Evolutionary conservation across 805 yeast genomes (phyloP), one percentile per base, ranked within the genome.

Genomic region (Teunomyces atbi): DNA sequence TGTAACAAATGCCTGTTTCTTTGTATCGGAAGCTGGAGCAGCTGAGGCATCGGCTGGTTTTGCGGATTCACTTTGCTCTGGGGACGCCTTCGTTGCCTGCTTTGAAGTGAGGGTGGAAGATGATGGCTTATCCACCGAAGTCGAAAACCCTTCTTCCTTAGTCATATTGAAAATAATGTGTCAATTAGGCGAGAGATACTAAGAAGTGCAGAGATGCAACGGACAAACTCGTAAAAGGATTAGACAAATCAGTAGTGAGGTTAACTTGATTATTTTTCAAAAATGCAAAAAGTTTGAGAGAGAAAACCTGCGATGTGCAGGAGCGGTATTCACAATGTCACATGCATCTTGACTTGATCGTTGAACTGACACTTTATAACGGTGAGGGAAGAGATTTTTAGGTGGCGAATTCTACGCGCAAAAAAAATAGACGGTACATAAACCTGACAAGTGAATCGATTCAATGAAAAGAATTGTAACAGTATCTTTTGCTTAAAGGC

Each of bases 1-100:
- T 20, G 90, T 88, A 40, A 90, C 63, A 59, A 94, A 90, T 36
- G 91, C 86, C 68, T 84, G 91, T 55, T 83, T 84, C 69, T 88
- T 88, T 69, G 79, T 79, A 53, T 82, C 86, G 34, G 59, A 63
- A 51, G 80, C 84, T 51, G 69, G 70, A 32, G 46, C 20, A 21
- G 33, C 19, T 3, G 42, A 27, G 7, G 23, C 20, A 8, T 23
- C 8, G 11, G n/a, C 13, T 16, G 13, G 39, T 6, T 19, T 36
- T 23, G 27, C 18, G 15, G 28, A 18, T 23, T 7, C 21, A 6
- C 37, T 10, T n/a, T 21, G 27, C 23, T 30, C 37, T 23, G 21
- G 23, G 39, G 21, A 20, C 21, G 39, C 39, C 27, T 36, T 36
- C 26, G 39, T n/a, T 12, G 39, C 23, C 23, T 20, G 27, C 18